Conservation (phyloP, 768 basidiomycete genomes). For the Psilocybe cyanescens region DNA sequence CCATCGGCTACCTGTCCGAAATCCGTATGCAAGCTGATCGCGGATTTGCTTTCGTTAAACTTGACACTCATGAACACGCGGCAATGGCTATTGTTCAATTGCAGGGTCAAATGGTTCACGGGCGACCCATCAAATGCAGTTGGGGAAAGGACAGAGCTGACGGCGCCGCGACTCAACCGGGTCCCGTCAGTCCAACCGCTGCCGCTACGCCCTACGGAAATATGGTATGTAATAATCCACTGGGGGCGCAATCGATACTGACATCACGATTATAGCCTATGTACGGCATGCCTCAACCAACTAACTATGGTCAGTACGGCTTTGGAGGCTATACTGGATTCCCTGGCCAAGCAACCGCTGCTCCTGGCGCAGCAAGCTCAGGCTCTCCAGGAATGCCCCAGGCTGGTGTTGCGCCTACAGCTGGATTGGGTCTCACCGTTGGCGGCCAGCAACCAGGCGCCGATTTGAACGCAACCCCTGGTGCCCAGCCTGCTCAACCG, state of each 20-base stretch:
- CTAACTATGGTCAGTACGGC: constrained; percentile 75
- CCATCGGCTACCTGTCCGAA: constrained; percentile 97
- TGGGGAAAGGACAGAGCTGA: constrained; percentile 97
- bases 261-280: constrained; percentile 57
- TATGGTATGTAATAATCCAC: constrained; percentile 57
- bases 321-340: constrained; percentile 78
- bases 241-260: background rate
- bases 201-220: constrained; percentile 74
- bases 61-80: constrained; percentile 98
- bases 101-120: constrained; percentile 97
- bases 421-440: constrained; percentile 56
- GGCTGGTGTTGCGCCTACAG: constrained; percentile 54
- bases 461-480: constrained; percentile 53
- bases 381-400: constrained; percentile 66
- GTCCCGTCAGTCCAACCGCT: constrained; percentile 61
- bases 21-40: constrained; percentile 99
- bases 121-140: constrained; percentile 95
- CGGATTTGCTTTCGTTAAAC: constrained; percentile 98
- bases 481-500: constrained; percentile 64
- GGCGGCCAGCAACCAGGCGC: constrained; percentile 60
- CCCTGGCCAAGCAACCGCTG: constrained; percentile 58
- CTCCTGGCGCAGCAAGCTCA: constrained; percentile 49
- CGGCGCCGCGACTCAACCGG: constrained; percentile 57
- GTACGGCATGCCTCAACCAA: constrained; percentile 90
- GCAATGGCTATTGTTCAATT: constrained; percentile 98